Evolutionary conservation across 106 monocot species (phyloP), one percentile per base, ranked within the genome.

Genomic region (Apostasia ramifera): DNA sequence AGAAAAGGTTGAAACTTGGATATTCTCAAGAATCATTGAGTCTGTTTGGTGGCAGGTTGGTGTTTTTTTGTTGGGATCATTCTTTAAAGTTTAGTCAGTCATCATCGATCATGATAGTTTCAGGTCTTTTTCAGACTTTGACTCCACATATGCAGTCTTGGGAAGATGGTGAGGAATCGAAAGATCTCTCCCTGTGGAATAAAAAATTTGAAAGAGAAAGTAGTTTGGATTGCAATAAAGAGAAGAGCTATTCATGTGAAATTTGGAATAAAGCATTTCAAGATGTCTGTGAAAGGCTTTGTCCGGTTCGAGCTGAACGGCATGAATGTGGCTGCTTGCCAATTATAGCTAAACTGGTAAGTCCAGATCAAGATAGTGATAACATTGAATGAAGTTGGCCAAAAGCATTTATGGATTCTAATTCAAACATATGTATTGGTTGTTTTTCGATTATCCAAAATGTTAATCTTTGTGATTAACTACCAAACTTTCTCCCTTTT

Each of bases 31-130:
- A 69, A 79, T 92, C 41, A 62, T 89, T 3, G 89, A 97, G 55
- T 92, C 95, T 46, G 53, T 92, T 5, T 97, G 95, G 95, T 97
- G 95, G 95, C 95, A 97, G 92, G 95, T 91, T 9, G 63, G 44
- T 57, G 9, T 2, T 49, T 63, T 50, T 44, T 53, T 6, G 6
- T 67, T 71, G 7, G 63, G 39, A 67, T 41, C 61, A 26, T 26
- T 26, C 26, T 26, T 26, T 26, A 26, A 26, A 26, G 26, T 26
- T 26, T 26, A 26, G 26, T 26, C 26, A 26, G 26, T 26, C 26
- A 26, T 26, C 26, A 26, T 26, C 26, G 26, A 26, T 26, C 26
- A 26, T 26, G 26, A 26, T 26, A 26, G 26, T 26, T 26, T 26
- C 26, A 0, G 26, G 26, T 26, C 26, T 2, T 69, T 74, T 71